Conservation (phyloP, 1,284 basidiomycete genomes). For the Erythrobasidium hasegawianum region DNA sequence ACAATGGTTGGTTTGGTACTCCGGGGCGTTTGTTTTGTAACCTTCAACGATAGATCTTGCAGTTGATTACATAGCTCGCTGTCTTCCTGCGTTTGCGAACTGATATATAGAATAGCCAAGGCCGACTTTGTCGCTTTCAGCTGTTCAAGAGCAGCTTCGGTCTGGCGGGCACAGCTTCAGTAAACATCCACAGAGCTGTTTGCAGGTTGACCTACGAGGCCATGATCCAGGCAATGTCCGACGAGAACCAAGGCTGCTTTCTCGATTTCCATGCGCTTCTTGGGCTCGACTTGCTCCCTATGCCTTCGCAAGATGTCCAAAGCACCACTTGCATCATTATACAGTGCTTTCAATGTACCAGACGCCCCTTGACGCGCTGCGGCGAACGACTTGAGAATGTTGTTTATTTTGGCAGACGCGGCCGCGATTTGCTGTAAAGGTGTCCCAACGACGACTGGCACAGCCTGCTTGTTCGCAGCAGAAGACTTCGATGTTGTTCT, state of each 20-base stretch:
- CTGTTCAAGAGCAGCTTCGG: slow-evolving; percentile 5
- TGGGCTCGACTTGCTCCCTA: neutral
- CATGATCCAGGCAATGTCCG: slow-evolving; percentile 11
- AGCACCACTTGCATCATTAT: neutral
- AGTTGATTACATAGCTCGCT: too few relatives aligned
- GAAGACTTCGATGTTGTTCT: slow-evolving; percentile 2
- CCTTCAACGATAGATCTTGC: too few relatives aligned
- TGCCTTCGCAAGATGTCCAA: neutral
- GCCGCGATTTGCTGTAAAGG: neutral
- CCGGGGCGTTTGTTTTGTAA: too few relatives aligned
- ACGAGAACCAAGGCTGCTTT: slow-evolving; percentile 17
- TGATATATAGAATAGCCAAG: too few relatives aligned
- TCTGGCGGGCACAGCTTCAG: neutral
- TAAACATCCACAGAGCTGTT: neutral
- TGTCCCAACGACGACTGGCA: neutral
- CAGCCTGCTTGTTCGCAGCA: neutral
- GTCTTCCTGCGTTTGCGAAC: too few relatives aligned
- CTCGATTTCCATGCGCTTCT: slow-evolving; percentile 15
- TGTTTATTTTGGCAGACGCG: slow-evolving; percentile 16
- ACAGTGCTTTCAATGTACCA: neutral
- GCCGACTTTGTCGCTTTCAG: slow-evolving; percentile 1
- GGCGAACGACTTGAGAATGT: slow-evolving; percentile 9
- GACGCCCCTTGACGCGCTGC: slow-evolving; percentile 1
- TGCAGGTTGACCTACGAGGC: neutral
- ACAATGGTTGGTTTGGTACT: too few relatives aligned